Evolutionary conservation across 768 basidiomycete species (phyloP).

Genomic region (Termitomyces sp.): DNA sequence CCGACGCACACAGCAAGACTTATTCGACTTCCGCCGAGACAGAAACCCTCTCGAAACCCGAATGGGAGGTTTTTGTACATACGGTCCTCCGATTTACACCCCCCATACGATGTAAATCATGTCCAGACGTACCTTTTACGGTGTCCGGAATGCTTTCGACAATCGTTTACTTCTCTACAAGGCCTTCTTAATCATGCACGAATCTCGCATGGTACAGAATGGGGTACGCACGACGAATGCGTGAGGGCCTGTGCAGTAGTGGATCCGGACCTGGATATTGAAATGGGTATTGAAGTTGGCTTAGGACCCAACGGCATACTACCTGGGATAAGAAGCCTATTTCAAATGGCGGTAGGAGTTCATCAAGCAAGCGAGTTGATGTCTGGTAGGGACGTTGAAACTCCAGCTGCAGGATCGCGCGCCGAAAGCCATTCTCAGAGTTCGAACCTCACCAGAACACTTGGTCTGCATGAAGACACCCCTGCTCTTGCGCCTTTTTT

Average conservation of each 20-base stretch:
- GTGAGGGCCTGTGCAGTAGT: constrained; percentile 45
- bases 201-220: constrained; percentile 44
- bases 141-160: constrained; percentile 44
- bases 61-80: constrained; percentile 37
- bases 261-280: constrained; percentile 36
- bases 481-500: constrained; percentile 48
- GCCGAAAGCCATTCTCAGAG: constrained; percentile 6
- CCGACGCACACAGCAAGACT: constrained; percentile 14
- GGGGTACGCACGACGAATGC: constrained; percentile 56
- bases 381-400: background rate
- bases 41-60: constrained; percentile 15
- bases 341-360: constrained; percentile 43
- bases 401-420: background rate
- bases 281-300: constrained; percentile 41
- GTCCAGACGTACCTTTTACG: constrained; percentile 34
- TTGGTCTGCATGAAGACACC: constrained; percentile 48
- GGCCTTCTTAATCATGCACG: constrained; percentile 54
- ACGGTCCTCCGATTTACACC: constrained; percentile 23
- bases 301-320: constrained; percentile 36
- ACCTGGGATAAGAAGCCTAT: constrained; percentile 46
- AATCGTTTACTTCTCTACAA: constrained; percentile 46
- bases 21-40: constrained; percentile 23
- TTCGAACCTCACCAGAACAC: constrained; percentile 32
- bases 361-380: constrained; percentile 2
- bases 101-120: constrained; percentile 17